Evolutionary conservation across 2,329 filamentous ascomycete genomes (phyloP).

Genomic region (Ophiostoma perfectum): DNA sequence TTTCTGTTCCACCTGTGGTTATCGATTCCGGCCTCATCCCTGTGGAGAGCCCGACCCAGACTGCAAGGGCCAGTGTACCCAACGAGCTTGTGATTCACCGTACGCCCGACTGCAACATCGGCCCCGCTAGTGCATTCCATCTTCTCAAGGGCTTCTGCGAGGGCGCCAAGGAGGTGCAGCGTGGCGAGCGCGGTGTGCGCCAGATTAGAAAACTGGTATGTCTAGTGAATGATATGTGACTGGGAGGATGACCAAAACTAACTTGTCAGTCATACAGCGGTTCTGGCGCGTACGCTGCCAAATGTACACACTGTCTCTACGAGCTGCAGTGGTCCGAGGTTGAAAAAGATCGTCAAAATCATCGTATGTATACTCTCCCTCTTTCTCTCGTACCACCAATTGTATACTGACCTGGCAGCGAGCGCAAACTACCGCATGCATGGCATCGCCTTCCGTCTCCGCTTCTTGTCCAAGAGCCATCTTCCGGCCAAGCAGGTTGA

Average conservation of each 20-base stretch:
- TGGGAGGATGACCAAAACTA: neutral
- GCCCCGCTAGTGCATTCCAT: slow-evolving; percentile 46
- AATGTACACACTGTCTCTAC: slow-evolving; percentile 49
- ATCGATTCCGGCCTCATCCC: slow-evolving; percentile 27
- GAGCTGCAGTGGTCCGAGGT: slow-evolving; percentile 50
- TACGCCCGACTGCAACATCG: slow-evolving; percentile 37
- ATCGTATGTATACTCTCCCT: slow-evolving; percentile 36
- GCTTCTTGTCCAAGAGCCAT: slow-evolving; percentile 54
- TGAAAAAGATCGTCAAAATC: slow-evolving; percentile 47
- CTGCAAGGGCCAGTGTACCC: neutral
- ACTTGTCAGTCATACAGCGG: slow-evolving; percentile 31
- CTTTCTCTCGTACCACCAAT: neutral
- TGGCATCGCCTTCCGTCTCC: slow-evolving; percentile 46
- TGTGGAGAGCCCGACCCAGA: slow-evolving; percentile 18
- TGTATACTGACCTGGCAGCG: slow-evolving; percentile 31
- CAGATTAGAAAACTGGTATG: slow-evolving; percentile 47
- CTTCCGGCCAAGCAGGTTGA: slow-evolving; percentile 45
- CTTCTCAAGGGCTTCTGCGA: slow-evolving; percentile 51
- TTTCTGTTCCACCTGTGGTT: neutral
- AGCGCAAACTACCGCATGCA: slow-evolving; percentile 44
- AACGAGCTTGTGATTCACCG: neutral
- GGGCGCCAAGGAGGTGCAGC: slow-evolving; percentile 47
- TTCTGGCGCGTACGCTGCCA: slow-evolving; percentile 41
- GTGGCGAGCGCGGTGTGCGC: slow-evolving; percentile 46
- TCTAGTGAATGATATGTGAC: neutral